Percentiles rank a stretch among this genome's conserved stretches.
phyloP scores from a whole-genome alignment of 495 filamentous ascomycete species.

The Aspergillus baeticus region DNA sequence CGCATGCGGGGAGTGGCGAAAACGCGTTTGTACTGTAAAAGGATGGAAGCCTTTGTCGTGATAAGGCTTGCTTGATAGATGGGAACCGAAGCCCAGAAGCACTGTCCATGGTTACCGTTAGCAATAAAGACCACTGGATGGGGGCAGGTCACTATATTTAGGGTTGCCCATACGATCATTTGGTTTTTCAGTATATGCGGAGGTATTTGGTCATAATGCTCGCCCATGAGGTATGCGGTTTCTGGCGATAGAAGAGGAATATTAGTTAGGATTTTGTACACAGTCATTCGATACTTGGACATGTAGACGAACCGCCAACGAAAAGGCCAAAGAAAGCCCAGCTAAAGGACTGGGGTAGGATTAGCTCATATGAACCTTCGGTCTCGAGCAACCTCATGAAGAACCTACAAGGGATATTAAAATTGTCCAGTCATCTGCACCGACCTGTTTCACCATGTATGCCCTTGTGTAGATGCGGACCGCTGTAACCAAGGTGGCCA shows the following conservation, averaged over 20 bases:
- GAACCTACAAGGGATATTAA: constrained; percentile 28
- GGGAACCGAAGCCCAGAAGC: constrained; percentile 37
- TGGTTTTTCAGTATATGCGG: constrained; percentile 21
- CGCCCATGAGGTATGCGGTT: constrained; percentile 38
- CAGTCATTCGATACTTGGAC: not conserved
- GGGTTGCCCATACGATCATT: constrained; percentile 28
- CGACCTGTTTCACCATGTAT: constrained; percentile 55
- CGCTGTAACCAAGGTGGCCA: constrained; percentile 30
- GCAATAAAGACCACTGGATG: not conserved
- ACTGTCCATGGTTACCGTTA: constrained; percentile 15
- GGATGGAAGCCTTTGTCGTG: constrained; percentile 37
- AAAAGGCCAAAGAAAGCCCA: constrained; percentile 36
- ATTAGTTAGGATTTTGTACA: constrained; percentile 10
- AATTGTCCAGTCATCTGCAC: constrained; percentile 50
- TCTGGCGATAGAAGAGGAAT: constrained; percentile 17
- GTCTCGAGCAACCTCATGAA: no score
- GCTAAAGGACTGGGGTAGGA: constrained; percentile 27
- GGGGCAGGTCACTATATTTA: no score
- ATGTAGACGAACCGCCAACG: constrained; percentile 27
- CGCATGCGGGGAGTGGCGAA: constrained; percentile 38
- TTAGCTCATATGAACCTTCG: not conserved
- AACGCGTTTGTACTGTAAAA: constrained; percentile 39
- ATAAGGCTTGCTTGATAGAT: constrained; percentile 36
- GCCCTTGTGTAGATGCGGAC: constrained; percentile 52
- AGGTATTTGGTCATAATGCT: constrained; percentile 27